Conservation (phyloP, 2,329 filamentous ascomycete species). For the Xylariaceae sp. region DNA sequence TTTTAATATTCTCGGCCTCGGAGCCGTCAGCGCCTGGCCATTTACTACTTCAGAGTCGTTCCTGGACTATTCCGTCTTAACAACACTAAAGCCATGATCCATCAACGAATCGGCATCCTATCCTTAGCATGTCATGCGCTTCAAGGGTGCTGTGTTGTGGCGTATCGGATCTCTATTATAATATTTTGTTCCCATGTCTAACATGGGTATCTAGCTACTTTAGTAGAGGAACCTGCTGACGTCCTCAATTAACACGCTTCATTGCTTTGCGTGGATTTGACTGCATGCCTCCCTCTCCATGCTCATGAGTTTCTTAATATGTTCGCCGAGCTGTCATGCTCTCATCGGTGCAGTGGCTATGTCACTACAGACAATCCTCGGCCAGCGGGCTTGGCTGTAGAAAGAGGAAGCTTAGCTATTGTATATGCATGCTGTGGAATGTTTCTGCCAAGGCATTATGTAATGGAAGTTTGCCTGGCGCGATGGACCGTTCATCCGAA, state of each 20-base stretch:
- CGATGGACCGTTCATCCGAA: conserved; percentile 29
- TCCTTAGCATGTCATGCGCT: not conserved
- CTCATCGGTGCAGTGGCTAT: too few relatives aligned
- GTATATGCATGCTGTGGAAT: not conserved
- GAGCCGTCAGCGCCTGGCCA: conserved; percentile 15
- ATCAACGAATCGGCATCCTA: conserved; percentile 15
- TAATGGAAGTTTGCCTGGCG: conserved; percentile 6
- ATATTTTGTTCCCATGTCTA: too few relatives aligned
- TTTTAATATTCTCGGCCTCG: conserved; percentile 11
- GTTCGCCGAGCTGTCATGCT: too few relatives aligned
- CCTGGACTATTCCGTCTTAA: conserved; percentile 6
- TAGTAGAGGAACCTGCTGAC: too few relatives aligned
- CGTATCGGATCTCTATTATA: not conserved
- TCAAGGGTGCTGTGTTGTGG: conserved; percentile 16
- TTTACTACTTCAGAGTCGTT: conserved; percentile 13
- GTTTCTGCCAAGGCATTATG: not conserved
- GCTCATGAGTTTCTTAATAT: too few relatives aligned
- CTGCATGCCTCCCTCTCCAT: too few relatives aligned
- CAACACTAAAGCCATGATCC: not conserved
- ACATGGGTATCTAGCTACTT: not conserved
- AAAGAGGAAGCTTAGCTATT: too few relatives aligned
- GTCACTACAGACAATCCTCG: too few relatives aligned
- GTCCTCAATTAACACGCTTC: too few relatives aligned
- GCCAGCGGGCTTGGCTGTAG: too few relatives aligned
- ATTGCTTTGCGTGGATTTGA: too few relatives aligned